These are phyloP conservation scores for Oryza nivara DNA, from an alignment of 176 grass and related monocot genomes.

Conservation along the genomic window DNA sequence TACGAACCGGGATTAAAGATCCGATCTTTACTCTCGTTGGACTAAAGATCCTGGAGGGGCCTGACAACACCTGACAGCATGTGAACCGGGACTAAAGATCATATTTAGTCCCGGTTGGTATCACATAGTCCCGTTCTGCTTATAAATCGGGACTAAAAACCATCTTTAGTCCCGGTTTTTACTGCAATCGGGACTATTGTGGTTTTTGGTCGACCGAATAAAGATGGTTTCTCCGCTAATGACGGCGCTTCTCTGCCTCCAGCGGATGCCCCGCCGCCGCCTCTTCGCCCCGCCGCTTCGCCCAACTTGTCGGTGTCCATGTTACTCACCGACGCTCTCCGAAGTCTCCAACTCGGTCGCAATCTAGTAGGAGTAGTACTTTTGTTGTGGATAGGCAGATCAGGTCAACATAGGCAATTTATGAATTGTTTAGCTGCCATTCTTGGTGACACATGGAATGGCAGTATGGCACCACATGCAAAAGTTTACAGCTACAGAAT, in stretches of 20 bases:
- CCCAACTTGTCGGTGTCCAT: neutral
- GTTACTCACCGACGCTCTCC: neutral
- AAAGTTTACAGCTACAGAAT: neutral
- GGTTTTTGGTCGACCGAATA: no score
- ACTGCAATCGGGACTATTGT: no score
- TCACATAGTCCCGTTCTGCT: no score
- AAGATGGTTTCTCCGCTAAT: no score
- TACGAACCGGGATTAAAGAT: no score
- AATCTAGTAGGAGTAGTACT: neutral
- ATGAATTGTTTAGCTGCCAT: neutral
- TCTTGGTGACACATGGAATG: slow-evolving; percentile 12
- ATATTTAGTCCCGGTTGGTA: no score
- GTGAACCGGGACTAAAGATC: no score
- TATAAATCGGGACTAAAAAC: no score
- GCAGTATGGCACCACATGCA: slow-evolving; percentile 9
- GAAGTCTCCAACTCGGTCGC: neutral
- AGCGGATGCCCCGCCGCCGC: neutral
- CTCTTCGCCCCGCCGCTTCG: neutral
- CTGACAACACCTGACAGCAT: no score
- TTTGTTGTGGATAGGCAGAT: neutral
- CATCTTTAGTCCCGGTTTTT: no score
- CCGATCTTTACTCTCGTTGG: no score
- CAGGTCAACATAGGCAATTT: slow-evolving; percentile 30
- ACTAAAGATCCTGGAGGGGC: no score
- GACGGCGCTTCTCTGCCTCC: slow-evolving; percentile 28